Evolutionary conservation across 495 filamentous ascomycete species (phyloP).

Genomic region (Neurospora africana): DNA sequence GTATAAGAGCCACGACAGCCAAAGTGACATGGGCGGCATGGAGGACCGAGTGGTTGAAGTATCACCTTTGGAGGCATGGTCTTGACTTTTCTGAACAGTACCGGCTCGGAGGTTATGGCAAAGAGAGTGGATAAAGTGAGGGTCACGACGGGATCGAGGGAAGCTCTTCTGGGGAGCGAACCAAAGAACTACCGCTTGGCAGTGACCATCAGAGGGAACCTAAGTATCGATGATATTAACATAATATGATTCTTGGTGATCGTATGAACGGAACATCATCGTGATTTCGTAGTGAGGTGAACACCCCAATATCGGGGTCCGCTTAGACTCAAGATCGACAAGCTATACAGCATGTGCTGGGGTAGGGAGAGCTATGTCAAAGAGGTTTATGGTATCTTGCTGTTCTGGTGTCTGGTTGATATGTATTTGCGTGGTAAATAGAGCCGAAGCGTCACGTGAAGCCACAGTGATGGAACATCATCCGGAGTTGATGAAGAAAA

Average conservation of each 20-base stretch:
- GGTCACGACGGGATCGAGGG: not conserved
- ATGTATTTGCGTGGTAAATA: not conserved
- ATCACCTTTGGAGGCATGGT: not conserved
- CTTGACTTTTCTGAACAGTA: not conserved
- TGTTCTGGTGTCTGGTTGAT: not conserved
- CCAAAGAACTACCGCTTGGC: not conserved
- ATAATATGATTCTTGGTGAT: not conserved
- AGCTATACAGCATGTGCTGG: not conserved
- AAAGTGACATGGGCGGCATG: not conserved
- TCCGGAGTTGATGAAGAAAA: not conserved
- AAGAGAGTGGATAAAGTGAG: not conserved
- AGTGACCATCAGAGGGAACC: not conserved
- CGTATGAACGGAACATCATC: not conserved
- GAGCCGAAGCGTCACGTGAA: not conserved
- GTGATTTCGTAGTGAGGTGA: not conserved
- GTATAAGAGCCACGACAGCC: slow-evolving; percentile 5
- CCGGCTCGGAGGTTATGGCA: not conserved
- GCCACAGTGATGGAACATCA: not conserved
- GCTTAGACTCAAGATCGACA: not conserved
- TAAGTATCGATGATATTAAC: not conserved
- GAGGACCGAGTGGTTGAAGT: not conserved
- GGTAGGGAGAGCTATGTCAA: not conserved
- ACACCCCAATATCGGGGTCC: not conserved
- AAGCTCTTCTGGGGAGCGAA: not conserved
- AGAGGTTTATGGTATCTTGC: not conserved